A percentile compares a stretch with the other conserved stretches of the same genome.
phyloP scores from a whole-genome alignment of 2,329 filamentous ascomycete genomes.

The Plenodomus lindquistii region DNA sequence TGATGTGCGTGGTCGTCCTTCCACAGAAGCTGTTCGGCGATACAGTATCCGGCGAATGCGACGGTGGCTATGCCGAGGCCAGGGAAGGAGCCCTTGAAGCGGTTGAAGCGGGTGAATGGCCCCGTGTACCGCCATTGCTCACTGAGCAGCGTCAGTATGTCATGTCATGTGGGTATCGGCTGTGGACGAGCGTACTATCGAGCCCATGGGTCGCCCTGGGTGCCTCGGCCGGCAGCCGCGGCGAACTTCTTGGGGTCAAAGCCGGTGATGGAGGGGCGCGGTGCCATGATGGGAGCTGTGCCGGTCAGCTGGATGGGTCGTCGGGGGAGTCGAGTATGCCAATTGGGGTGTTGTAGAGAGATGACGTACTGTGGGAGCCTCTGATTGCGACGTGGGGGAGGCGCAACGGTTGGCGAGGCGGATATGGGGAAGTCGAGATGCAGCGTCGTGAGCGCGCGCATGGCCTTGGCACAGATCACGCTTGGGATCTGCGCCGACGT shows the following conservation, averaged over 20 bases:
- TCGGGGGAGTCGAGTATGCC: neutral
- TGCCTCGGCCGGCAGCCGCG: constrained; percentile 64
- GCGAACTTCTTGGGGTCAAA: constrained; percentile 86
- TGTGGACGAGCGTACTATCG: constrained; percentile 55
- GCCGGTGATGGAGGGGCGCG: constrained; percentile 78
- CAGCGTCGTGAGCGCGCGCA: neutral
- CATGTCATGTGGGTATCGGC: neutral
- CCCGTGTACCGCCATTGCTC: constrained; percentile 95
- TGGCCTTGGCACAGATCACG: constrained; percentile 18
- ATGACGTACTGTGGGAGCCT: constrained; percentile 32
- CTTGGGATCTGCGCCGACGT: neutral
- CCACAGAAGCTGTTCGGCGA: constrained; percentile 86
- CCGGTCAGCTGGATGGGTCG: neutral
- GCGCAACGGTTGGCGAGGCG: constrained; percentile 10
- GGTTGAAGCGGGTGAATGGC: constrained; percentile 83
- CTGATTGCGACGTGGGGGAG: constrained; percentile 20
- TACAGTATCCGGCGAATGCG: constrained; percentile 87
- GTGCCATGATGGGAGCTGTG: constrained; percentile 50
- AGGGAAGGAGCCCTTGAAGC: constrained; percentile 84
- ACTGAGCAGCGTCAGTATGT: constrained; percentile 55
- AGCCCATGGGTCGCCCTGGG: constrained; percentile 65
- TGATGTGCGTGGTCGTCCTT: constrained; percentile 58
- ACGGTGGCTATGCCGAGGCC: constrained; percentile 91
- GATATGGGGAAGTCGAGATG: neutral
- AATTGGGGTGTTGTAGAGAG: constrained; percentile 3